Percentiles rank a stretch among this genome's conserved stretches.
Evolutionary conservation across 768 basidiomycete genomes (phyloP).

Genomic region (Leccinum broughii): DNA sequence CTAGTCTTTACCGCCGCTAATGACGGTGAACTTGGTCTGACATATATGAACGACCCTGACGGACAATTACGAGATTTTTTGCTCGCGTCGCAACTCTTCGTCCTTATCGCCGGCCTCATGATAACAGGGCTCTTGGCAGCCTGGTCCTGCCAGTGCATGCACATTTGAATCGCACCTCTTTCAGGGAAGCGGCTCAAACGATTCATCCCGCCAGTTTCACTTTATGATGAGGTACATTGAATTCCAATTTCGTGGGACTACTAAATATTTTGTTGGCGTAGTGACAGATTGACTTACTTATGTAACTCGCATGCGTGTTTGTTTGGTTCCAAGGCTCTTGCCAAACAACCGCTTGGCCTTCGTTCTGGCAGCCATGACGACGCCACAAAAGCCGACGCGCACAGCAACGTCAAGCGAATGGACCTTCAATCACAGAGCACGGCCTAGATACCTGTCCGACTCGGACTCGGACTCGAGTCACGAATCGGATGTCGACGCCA

Average conservation of each 20-base stretch:
- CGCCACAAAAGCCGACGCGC: neutral
- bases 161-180: neutral
- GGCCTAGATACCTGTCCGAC: constrained; percentile 8
- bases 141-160: neutral
- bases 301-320: neutral
- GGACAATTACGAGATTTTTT: neutral
- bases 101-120: neutral
- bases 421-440: constrained; percentile 31
- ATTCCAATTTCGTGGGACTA: neutral
- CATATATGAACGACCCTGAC: neutral
- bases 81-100: neutral
- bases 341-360: constrained; percentile 9
- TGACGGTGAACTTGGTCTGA: neutral
- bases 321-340: constrained; percentile 6
- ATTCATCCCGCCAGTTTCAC: neutral
- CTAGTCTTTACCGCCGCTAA: constrained; percentile 2
- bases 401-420: constrained; percentile 15
- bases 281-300: neutral
- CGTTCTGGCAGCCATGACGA: neutral
- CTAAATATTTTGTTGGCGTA: neutral
- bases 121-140: neutral
- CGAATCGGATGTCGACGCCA: neutral
- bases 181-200: neutral
- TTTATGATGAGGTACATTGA: neutral
- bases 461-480: constrained; percentile 18